Evolutionary conservation across 140 eudicot species (phyloP).

Genomic region (Ambrosia hybrid): DNA sequence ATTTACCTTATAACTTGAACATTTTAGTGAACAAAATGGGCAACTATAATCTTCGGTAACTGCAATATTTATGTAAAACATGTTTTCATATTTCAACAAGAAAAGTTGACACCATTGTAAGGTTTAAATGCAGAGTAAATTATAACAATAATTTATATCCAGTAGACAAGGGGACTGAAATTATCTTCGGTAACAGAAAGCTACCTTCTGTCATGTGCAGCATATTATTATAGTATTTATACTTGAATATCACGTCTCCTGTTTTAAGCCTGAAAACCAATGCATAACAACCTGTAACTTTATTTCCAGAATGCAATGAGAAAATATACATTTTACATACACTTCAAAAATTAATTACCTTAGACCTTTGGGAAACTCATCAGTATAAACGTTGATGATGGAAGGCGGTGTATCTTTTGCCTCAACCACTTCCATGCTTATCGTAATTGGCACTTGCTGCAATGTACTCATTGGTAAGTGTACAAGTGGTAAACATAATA

Average conservation of each 20-base stretch:
- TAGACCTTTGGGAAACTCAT: constrained; percentile 51
- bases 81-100: constrained; percentile 3
- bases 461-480: constrained; percentile 40
- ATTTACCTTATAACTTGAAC: constrained; percentile 75
- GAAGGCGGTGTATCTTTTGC: constrained; percentile 65
- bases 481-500: too few relatives aligned
- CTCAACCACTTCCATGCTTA: constrained; percentile 72
- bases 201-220: constrained; percentile 89
- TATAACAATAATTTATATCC: background rate
- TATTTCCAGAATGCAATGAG: constrained; percentile 12
- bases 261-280: constrained; percentile 60
- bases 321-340: too few relatives aligned
- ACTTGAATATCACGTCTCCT: constrained; percentile 85
- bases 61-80: constrained; percentile 32
- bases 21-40: constrained; percentile 84
- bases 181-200: background rate
- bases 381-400: constrained; percentile 40
- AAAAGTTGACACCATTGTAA: background rate
- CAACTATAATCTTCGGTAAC: constrained; percentile 94
- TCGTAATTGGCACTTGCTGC: constrained; percentile 68
- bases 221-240: constrained; percentile 61
- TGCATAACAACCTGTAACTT: constrained; percentile 11
- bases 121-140: too few relatives aligned
- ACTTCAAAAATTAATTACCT: constrained; percentile 39
- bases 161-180: background rate